A percentile compares a stretch with the other conserved stretches of the same genome.
Conservation (phyloP, 495 filamentous ascomycete genomes). For the Pyrenopolyporus hunteri region DNA sequence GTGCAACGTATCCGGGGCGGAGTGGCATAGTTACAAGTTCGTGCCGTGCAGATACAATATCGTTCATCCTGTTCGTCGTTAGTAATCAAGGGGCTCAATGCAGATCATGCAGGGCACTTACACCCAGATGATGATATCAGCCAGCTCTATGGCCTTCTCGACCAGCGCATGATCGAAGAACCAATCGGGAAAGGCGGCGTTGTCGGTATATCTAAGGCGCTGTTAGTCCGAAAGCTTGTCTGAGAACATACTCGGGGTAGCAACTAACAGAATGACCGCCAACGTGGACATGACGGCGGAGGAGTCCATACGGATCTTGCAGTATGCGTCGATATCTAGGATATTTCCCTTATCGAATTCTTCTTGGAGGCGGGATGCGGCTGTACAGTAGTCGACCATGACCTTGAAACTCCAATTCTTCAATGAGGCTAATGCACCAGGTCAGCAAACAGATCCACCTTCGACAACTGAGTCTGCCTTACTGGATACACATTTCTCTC, state of each 20-base stretch:
- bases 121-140: constrained; percentile 9
- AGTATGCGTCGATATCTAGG: constrained; percentile 13
- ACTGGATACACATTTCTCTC: constrained; percentile 12
- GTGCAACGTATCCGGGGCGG: neutral
- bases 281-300: constrained; percentile 12
- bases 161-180: constrained; percentile 11
- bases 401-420: constrained; percentile 17
- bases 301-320: constrained; percentile 12
- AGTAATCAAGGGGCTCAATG: neutral
- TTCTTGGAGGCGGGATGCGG: neutral
- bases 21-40: constrained; percentile 11
- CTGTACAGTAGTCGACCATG: constrained; percentile 5
- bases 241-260: neutral
- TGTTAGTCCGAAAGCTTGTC: neutral
- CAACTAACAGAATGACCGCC: constrained; percentile 5
- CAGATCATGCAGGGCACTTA: neutral
- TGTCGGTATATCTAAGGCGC: neutral
- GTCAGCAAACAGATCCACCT: neutral
- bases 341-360: constrained; percentile 10
- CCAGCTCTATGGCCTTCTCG: neutral
- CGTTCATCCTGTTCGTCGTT: constrained; percentile 6
- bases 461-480: neutral
- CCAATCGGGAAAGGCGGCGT: constrained; percentile 12
- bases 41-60: constrained; percentile 12
- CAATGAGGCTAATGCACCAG: neutral